Conservation (phyloP, 179 eudicot genomes). For the Camellia oleifera region DNA sequence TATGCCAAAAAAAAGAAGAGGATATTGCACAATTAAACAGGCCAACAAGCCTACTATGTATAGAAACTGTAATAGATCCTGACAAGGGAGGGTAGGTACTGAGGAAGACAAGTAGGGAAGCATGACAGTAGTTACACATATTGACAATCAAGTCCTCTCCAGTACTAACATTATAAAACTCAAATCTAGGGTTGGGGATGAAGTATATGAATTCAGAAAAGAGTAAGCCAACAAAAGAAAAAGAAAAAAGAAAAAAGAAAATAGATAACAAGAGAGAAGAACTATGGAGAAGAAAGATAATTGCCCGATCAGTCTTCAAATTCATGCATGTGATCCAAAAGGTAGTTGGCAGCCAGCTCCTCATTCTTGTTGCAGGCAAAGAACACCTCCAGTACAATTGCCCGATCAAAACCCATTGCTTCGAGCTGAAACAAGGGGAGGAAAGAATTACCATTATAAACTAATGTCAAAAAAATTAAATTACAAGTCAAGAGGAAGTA, state of each 20-base stretch:
- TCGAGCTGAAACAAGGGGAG: slow-evolving; percentile 46
- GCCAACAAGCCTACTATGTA: neutral
- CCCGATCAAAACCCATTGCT: slow-evolving; percentile 75
- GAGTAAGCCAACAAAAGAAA: neutral
- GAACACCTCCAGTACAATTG: slow-evolving; percentile 52
- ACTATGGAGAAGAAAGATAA: neutral
- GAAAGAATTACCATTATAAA: neutral
- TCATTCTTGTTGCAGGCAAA: slow-evolving; percentile 78
- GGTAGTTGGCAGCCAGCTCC: slow-evolving; percentile 71
- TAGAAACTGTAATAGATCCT: neutral
- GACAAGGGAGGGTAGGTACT: neutral
- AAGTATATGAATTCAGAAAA: neutral
- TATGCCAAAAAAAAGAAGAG: neutral
- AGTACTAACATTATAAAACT: neutral
- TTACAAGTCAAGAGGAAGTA: neutral
- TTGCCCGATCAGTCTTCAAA: slow-evolving; percentile 41
- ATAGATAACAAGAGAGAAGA: neutral
- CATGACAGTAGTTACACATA: neutral
- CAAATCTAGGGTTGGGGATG: slow-evolving; percentile 2
- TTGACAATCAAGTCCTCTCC: slow-evolving; percentile 8
- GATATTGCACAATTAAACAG: neutral
- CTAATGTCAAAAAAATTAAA: neutral
- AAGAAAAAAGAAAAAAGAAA: neutral
- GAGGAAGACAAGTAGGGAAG: slow-evolving; percentile 6
- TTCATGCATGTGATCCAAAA: slow-evolving; percentile 65